Evolutionary conservation across 257 asterid genomes (phyloP), one percentile per base, ranked within the genome.

Genomic region (Primulina huaijiensis): DNA sequence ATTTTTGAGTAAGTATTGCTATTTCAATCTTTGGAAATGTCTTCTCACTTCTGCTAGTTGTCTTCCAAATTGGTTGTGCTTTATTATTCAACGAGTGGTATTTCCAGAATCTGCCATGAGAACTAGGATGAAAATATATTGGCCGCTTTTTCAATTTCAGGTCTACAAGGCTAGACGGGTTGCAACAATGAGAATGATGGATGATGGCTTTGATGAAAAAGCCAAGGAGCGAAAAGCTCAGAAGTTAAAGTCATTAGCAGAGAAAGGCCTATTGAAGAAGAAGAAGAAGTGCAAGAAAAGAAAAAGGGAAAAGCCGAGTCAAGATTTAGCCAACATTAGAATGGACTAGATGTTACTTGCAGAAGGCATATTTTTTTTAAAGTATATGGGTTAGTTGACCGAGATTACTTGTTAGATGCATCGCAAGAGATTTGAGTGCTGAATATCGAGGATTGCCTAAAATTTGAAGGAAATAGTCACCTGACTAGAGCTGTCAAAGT

Each of bases 81-180:
- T 8, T 14, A 17, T 17, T 65, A n/a, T 17, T 29, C 20, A 27
- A 61, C 35, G 55, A 38, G 23, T 60, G 53, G 23, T 31, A 14
- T 46, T 58, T 16, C n/a, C 29, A 34, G 43, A 21, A 53, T 21
- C 52, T 53, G 23, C 23, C 56, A 40, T 57, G 16, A 38, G 25
- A 65, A 8, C 23, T 4, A 27, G 21, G 31, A 33, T 59, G 43
- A 69, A 37, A 12, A 25, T 62, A 8, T 56, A 65, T 14, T 35
- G 35, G 9, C 43, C n/a, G 43, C 38, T 29, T 60, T 70, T 20
- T 4, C 40, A 27, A 76, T 62, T 72, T 20, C 84, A 90, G 99
- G 99, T 90, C 2, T 90, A 77, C 90, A 90, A 90, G 76, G 99
- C 96, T 58, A 87, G 82, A 77, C 96, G 97, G 17, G 95, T 89